phyloP scores from a whole-genome alignment of 495 filamentous ascomycete species.

The Xylaria acuta region DNA sequence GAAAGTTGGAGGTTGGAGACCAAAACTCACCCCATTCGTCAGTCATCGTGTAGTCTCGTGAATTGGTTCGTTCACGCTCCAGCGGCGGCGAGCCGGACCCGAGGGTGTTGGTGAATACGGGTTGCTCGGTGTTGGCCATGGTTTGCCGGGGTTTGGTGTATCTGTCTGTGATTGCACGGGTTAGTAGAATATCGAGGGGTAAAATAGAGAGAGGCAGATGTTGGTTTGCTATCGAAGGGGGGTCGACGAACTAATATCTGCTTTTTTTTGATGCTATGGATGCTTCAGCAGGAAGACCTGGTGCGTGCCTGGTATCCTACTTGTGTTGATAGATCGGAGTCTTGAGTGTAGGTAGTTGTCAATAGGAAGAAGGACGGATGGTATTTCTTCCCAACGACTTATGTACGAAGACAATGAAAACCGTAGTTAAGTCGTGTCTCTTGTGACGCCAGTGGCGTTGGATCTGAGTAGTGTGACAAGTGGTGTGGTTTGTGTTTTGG shows the following conservation, averaged over 20 bases:
- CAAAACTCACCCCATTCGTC: slow-evolving; percentile 54
- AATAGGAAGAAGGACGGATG: neutral
- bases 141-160: slow-evolving; percentile 2
- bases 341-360: neutral
- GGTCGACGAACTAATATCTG: slow-evolving; percentile 5
- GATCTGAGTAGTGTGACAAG: neutral
- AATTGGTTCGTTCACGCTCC: slow-evolving; percentile 28
- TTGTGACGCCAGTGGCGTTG: slow-evolving; percentile 16
- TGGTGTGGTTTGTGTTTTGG: neutral
- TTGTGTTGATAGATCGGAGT: neutral
- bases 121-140: slow-evolving; percentile 32
- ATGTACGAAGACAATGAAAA: neutral
- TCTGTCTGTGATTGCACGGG: neutral
- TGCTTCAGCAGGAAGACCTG: neutral
- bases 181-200: neutral
- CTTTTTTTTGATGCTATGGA: neutral
- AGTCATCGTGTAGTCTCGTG: slow-evolving; percentile 40
- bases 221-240: neutral
- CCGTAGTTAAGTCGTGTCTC: neutral
- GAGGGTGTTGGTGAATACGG: slow-evolving; percentile 34
- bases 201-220: too few species aligned
- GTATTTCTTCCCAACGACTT: neutral
- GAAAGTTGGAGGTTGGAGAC: slow-evolving; percentile 12
- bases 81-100: slow-evolving; percentile 23
- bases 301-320: neutral